These are phyloP conservation scores for Cenococcum geophilum DNA, from an alignment of 495 filamentous ascomycete genomes.

Conservation along the genomic window DNA sequence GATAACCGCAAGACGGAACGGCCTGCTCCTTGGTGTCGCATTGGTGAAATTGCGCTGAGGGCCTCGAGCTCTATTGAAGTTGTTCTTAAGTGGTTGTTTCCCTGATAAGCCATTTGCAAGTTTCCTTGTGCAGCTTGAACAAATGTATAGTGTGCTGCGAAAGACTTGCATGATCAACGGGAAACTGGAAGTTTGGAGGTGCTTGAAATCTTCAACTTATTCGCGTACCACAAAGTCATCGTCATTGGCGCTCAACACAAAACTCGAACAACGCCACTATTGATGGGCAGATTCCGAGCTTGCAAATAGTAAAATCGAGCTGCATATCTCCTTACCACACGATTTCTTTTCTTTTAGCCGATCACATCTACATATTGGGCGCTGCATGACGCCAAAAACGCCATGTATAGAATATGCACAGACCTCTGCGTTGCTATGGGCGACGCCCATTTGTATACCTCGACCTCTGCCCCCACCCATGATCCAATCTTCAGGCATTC, in stretches of 20 bases:
- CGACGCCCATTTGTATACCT: slow-evolving; percentile 20
- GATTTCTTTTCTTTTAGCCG: not conserved
- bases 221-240: not conserved
- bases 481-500: slow-evolving; percentile 24
- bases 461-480: slow-evolving; percentile 2
- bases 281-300: not conserved
- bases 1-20: slow-evolving; percentile 76
- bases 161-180: slow-evolving; percentile 6
- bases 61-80: not conserved
- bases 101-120: not conserved
- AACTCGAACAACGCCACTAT: not conserved
- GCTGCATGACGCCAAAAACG: not conserved
- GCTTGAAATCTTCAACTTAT: not conserved
- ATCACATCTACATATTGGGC: slow-evolving; percentile 1
- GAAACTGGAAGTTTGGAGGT: not conserved
- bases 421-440: slow-evolving; percentile 20
- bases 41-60: slow-evolving; percentile 18
- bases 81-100: not conserved
- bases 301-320: not conserved
- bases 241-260: not conserved
- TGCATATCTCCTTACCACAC: not conserved
- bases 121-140: slow-evolving; percentile 18
- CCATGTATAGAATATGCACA: slow-evolving; percentile 1
- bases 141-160: slow-evolving; percentile 20
- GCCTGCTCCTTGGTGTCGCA: slow-evolving; percentile 38